These are phyloP conservation scores for Tolypocladium inflatum DNA, from an alignment of 2,329 filamentous ascomycete genomes.

Conservation along the genomic window DNA sequence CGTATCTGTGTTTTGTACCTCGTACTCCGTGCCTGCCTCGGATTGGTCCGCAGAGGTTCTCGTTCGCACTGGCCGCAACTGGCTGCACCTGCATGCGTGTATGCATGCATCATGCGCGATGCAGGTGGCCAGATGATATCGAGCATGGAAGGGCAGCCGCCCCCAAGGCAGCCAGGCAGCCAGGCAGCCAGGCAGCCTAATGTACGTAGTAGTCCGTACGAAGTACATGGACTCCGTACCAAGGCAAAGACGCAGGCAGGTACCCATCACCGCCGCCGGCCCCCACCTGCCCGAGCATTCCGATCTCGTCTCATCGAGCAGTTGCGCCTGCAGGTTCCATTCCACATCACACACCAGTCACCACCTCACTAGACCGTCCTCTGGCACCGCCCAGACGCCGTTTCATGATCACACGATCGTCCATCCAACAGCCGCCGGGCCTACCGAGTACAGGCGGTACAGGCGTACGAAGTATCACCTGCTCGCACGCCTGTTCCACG, in stretches of 20 bases:
- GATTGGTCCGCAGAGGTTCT: background rate
- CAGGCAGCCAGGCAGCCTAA: background rate
- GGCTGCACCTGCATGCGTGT: background rate
- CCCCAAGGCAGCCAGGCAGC: background rate
- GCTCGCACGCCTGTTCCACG: background rate
- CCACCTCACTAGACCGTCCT: no score
- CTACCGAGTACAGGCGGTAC: background rate
- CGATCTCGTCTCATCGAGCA: background rate
- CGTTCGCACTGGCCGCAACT: background rate
- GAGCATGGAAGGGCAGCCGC: background rate
- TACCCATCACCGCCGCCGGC: background rate
- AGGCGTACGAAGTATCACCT: background rate
- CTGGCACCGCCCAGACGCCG: background rate
- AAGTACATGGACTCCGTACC: no score
- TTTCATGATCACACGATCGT: background rate
- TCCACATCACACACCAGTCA: background rate
- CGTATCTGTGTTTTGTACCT: background rate
- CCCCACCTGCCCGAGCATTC: background rate
- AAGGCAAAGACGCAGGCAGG: background rate
- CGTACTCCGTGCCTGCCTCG: background rate
- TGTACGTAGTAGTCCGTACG: background rate
- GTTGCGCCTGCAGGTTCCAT: background rate
- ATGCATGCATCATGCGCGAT: background rate
- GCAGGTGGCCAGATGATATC: background rate
- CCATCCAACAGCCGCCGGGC: background rate